Evolutionary conservation across 192 early-diverging fungal genomes (phyloP), one percentile per base, ranked within the genome.

Genomic region (Coemansia sp.): DNA sequence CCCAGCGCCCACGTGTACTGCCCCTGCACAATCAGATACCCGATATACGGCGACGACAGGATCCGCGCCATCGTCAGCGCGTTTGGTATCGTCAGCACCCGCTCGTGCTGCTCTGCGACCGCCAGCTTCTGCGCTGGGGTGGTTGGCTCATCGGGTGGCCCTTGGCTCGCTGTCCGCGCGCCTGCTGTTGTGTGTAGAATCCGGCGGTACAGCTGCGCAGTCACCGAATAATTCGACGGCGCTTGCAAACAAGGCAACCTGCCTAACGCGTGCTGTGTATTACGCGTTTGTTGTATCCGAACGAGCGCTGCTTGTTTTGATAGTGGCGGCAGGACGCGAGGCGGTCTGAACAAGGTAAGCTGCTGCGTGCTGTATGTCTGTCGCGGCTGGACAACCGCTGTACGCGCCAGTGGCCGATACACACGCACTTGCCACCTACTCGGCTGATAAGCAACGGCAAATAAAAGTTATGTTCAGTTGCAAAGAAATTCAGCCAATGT

Each of bases 11-110:
- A 60, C 1, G 71, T 65, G 77, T 88, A 91, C 0, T 89, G 59
- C 16, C 91, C 83, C 32, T 87, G 76, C 3, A 94, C 71, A 54
- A 98, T 94, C 19, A 92, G 83, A 63, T 92, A 90, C 29, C 96
- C 96, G 57, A 98, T 91, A 31, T 90, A 84, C 5, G 96, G 96
- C 18, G 94, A 84, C 12, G 89, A 65, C 18, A 87, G 45, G 22
- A 98, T 80, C 16, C 96, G 86, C 6, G 86, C 72, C 60, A 92
- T 69, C 4, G 96, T 97, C 54, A 98, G 68, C 8, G 86, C 74
- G 67, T 98, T 98, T 3, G 96, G 94, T 21, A 97, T 70, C 2
- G 92, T 98, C 64, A 90, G 88, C 40, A 98, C 93, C 56, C 92
- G 88, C 68, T 98, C 93, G 35, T 63, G 68, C 10, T 38, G 29